Percentiles rank a stretch among this genome's conserved stretches.
Conservation (phyloP, 2,329 filamentous ascomycete genomes). For the Exophiala sp. region DNA sequence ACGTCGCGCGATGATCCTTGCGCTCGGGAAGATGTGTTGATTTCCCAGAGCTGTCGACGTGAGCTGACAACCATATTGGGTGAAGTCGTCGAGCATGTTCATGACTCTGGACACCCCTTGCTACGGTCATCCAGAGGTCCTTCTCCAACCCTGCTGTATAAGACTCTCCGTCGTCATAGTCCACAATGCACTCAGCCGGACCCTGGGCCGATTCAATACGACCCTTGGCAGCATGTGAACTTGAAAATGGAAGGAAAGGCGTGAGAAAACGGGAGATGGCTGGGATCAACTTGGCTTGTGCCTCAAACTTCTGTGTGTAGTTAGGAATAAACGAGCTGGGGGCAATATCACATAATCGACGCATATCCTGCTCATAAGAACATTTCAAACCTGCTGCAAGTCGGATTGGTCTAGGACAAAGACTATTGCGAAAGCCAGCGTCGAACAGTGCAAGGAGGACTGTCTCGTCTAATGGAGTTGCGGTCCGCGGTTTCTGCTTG, state of each 20-base stretch:
- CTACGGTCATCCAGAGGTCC: constrained; percentile 14
- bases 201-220: no score
- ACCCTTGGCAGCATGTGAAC: background rate
- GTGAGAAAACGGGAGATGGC: constrained; percentile 11
- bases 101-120: constrained; percentile 6
- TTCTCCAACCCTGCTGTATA: background rate
- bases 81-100: constrained; percentile 12
- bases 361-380: background rate
- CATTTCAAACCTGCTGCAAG: constrained; percentile 10
- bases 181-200: no score
- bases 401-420: constrained; percentile 11
- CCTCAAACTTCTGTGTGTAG: constrained; percentile 14
- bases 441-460: constrained; percentile 15
- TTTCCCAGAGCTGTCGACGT: background rate
- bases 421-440: constrained; percentile 14
- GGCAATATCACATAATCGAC: constrained; percentile 12
- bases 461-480: constrained; percentile 7
- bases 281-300: constrained; percentile 12
- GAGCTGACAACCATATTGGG: constrained; percentile 9
- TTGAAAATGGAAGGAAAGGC: constrained; percentile 2
- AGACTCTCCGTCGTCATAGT: no score
- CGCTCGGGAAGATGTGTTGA: background rate
- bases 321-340: constrained; percentile 11
- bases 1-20: background rate
- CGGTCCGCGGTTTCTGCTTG: background rate